These are phyloP conservation scores for Phytophthora vignae DNA, from an alignment of 352 stramenopile genomes.

Conservation along the genomic window DNA sequence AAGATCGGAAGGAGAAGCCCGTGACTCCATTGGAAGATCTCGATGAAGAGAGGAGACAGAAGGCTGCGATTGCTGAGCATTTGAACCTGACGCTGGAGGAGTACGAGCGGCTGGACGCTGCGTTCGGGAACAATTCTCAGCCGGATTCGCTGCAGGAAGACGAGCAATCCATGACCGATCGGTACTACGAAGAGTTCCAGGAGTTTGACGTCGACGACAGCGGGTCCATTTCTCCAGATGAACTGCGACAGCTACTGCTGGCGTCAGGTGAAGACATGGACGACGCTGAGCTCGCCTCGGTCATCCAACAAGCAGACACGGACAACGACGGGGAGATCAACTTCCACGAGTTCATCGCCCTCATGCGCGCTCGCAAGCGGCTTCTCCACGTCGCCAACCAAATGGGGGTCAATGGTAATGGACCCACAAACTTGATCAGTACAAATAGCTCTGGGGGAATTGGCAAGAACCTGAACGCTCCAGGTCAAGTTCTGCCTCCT, in stretches of 20 bases:
- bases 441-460: conserved; percentile 13
- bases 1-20: conserved; percentile 8
- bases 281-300: conserved; percentile 67
- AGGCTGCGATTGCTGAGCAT: conserved; percentile 57
- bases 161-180: conserved; percentile 43
- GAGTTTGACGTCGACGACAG: conserved; percentile 84
- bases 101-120: conserved; percentile 70
- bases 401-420: conserved; percentile 60
- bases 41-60: conserved; percentile 62
- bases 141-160: conserved; percentile 12
- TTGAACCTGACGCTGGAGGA: conserved; percentile 75
- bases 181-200: conserved; percentile 71
- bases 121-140: conserved; percentile 46
- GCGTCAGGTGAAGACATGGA: conserved; percentile 81
- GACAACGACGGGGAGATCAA: conserved; percentile 82
- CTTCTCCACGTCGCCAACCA: conserved; percentile 73
- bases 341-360: conserved; percentile 78
- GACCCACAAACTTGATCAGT: conserved; percentile 23
- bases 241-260: conserved; percentile 66
- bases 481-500: conserved; percentile 52
- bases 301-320: conserved; percentile 73
- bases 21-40: conserved; percentile 45
- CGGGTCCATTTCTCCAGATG: conserved; percentile 73
- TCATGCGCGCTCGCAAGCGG: conserved; percentile 84
- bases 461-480: conserved; percentile 10